phyloP scores from a whole-genome alignment of 208 protist genomes.

The Leishmania martiniquensis region DNA sequence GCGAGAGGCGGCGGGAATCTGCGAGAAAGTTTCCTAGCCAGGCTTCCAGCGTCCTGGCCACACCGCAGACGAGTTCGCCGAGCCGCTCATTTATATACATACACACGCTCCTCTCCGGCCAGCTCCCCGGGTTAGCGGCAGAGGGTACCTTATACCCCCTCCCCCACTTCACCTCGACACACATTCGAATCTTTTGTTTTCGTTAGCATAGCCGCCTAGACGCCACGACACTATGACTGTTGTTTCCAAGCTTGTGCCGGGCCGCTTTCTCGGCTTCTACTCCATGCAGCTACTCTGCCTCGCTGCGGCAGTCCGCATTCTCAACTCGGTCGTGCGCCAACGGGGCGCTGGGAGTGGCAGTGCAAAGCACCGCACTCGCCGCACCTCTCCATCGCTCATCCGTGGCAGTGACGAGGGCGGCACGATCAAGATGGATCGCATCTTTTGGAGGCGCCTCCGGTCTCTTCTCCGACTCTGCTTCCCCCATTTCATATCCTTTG shows the following conservation, averaged over 20 bases:
- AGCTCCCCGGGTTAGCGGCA: neutral
- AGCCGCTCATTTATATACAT: neutral
- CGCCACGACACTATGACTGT: conserved; percentile 19
- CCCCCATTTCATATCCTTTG: conserved; percentile 50
- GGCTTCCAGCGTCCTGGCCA: neutral
- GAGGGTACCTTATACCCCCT: too few relatives aligned
- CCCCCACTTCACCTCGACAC: neutral
- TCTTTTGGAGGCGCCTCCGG: conserved; percentile 59
- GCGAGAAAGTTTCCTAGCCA: neutral
- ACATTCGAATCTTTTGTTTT: neutral
- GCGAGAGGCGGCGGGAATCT: too few relatives aligned
- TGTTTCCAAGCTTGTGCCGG: conserved; percentile 32
- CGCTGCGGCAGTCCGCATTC: conserved; percentile 27
- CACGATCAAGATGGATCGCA: conserved; percentile 38
- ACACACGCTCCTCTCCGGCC: neutral
- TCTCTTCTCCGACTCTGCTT: conserved; percentile 72
- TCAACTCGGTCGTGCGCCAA: conserved; percentile 17
- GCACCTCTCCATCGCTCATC: conserved; percentile 4
- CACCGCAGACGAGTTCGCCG: neutral
- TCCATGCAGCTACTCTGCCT: conserved; percentile 34
- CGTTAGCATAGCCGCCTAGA: neutral
- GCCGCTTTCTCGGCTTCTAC: conserved; percentile 33
- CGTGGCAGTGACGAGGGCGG: conserved; percentile 11
- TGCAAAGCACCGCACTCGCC: conserved; percentile 19
- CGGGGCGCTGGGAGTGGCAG: conserved; percentile 3